Evolutionary conservation across 768 basidiomycete genomes (phyloP), one percentile per base, ranked within the genome.

Genomic region (Boletus sensibilis): DNA sequence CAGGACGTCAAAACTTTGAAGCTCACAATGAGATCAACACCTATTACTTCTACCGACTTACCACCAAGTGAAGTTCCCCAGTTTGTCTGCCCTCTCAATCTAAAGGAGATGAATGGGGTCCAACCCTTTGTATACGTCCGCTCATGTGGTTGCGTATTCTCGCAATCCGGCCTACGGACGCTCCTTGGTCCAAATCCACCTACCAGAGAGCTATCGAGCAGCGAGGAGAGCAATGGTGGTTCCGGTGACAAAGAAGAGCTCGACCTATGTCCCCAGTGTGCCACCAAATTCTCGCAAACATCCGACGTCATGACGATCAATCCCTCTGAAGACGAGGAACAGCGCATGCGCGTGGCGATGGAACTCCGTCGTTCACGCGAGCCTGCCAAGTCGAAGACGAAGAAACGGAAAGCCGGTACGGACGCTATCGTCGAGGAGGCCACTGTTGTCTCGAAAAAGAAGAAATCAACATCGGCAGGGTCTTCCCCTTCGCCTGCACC

Each of bases 51-150:
- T n/a, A 60, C 74, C 3, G 66, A 80, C 5, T 55, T 67, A 13
- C 69, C 79, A 13, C 65, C 76, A 13, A 69, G 68, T n/a, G 85
- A 81, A 50, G 78, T 69, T 2, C 78, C 90, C 2, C 82, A 81
- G 51, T 98, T 94, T 65, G 85, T 94, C 53, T 99, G 97, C 75
- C 92, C 97, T 1, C 79, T 98, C 50, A 92, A 88, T 2, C 75
- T 92, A 60, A 92, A 93, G 71, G 96, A 97, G 74, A 98, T 98
- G 94, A 94, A 92, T 63, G 97, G 97, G 14, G 69, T 72, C 4
- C 82, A 89, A 50, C 92, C 94, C 0, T 98, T 98, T 70, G 86
- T 94, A 51, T 96, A 94, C 68, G 72, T 98, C 62, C 78, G 80
- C 14, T 75, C 86, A 0, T 98, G 96, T 64, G 94, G 94, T 16